phyloP scores from a whole-genome alignment of 2,329 filamentous ascomycete species.

The Fusarium sp. region DNA sequence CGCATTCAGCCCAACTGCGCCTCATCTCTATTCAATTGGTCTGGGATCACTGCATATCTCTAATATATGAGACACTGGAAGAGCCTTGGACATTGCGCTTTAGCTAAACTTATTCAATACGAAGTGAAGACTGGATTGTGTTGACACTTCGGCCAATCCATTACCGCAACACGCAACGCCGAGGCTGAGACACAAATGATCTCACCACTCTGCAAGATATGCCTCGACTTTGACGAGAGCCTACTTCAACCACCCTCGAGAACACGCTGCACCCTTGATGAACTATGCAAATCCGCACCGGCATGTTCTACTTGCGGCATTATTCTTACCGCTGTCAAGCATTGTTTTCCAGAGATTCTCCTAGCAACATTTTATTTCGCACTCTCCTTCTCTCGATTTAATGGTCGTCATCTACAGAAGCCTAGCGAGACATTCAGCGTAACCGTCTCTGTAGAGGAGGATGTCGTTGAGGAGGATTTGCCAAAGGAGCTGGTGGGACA shows the following conservation, averaged over 20 bases:
- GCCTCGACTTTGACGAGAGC: not conserved
- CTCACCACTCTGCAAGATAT: not conserved
- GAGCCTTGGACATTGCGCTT: not conserved
- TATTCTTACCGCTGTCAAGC: not conserved
- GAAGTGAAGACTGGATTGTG: not conserved
- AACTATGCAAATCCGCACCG: not conserved
- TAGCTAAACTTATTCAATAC: not conserved
- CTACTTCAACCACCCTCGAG: not conserved
- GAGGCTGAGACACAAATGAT: not conserved
- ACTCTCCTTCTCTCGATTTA: not conserved
- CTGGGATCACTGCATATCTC: not conserved
- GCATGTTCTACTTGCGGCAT: not conserved
- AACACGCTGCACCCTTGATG: not conserved
- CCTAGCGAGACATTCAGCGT: not conserved
- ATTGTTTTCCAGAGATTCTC: not conserved
- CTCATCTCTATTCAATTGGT: not conserved
- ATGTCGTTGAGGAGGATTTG: not conserved
- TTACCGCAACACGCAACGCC: too few relatives aligned
- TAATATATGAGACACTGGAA: not conserved
- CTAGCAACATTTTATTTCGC: fast-evolving
- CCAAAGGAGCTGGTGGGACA: not conserved
- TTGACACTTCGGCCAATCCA: too few relatives aligned
- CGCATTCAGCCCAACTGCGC: not conserved
- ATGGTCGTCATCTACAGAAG: not conserved
- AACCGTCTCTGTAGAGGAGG: not conserved